Conservation (phyloP, 164 flowering plant species). For the Saururus chinensis region DNA sequence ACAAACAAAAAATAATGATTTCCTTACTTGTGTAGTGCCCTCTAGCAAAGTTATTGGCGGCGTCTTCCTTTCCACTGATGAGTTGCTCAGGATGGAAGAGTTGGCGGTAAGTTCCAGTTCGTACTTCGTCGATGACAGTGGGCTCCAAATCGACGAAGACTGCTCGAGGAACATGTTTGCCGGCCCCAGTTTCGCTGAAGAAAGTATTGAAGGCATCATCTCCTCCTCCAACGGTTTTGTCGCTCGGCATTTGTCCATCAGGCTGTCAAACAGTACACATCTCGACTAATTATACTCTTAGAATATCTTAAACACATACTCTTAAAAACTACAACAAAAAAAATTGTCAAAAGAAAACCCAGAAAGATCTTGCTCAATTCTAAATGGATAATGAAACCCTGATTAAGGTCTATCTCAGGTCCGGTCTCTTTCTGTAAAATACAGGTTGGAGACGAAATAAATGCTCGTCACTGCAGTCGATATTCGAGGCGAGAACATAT, state of each 20-base stretch:
- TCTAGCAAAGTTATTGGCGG: slow-evolving; percentile 56
- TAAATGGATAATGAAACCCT: no score
- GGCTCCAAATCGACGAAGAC: slow-evolving; percentile 58
- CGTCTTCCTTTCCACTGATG: slow-evolving; percentile 59
- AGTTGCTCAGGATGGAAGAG: slow-evolving; percentile 59
- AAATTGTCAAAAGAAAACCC: not conserved
- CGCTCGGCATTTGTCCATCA: slow-evolving; percentile 66
- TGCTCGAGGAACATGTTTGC: slow-evolving; percentile 61
- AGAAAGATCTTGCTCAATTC: no score
- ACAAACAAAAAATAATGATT: not conserved
- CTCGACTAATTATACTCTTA: no score
- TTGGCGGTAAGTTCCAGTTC: slow-evolving; percentile 52
- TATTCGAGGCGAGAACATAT: not conserved
- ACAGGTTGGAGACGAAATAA: not conserved
- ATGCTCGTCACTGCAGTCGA: not conserved
- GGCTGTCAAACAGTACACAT: slow-evolving; percentile 22
- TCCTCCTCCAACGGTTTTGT: slow-evolving; percentile 50
- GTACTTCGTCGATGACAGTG: slow-evolving; percentile 58
- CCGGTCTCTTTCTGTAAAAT: no score
- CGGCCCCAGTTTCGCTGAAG: slow-evolving; percentile 61
- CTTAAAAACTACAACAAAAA: not conserved
- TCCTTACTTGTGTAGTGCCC: slow-evolving; percentile 56
- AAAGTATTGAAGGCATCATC: slow-evolving; percentile 70
- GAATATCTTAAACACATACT: no score
- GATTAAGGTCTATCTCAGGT: no score